These are phyloP conservation scores for Eucalyptus shirleyi DNA, from an alignment of 345 rosid genomes.

Conservation along the genomic window DNA sequence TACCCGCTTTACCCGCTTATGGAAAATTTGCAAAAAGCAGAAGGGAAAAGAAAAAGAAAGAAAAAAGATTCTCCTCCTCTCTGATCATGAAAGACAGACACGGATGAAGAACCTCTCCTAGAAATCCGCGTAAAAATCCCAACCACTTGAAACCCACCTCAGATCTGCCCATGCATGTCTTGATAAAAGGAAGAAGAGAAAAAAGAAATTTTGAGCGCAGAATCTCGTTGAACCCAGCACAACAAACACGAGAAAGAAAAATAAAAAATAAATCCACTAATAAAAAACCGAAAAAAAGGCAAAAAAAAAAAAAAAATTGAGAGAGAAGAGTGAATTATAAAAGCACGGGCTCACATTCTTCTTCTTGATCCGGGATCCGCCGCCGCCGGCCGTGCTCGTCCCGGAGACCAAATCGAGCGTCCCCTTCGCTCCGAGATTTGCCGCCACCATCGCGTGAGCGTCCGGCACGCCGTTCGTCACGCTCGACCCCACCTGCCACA, in stretches of 20 bases:
- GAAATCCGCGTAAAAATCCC: not conserved
- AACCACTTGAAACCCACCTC: not conserved
- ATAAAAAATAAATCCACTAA: not conserved
- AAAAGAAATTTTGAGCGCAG: not conserved
- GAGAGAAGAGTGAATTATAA: not conserved
- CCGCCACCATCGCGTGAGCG: not conserved
- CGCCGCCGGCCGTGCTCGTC: not conserved
- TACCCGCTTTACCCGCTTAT: not conserved
- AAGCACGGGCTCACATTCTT: conserved; percentile 37
- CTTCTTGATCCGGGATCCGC: conserved; percentile 20
- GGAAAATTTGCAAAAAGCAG: not conserved
- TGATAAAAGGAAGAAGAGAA: not conserved
- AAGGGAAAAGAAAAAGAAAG: not conserved
- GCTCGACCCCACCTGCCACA: conserved; percentile 73
- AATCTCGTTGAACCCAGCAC: not conserved
- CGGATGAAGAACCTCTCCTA: not conserved
- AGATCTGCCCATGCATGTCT: not conserved
- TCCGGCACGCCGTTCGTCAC: conserved; percentile 14
- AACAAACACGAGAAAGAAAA: not conserved
- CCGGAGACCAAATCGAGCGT: conserved; percentile 11
- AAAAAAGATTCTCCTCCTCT: not conserved
- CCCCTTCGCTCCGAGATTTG: conserved; percentile 9
- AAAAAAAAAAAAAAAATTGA: not conserved
- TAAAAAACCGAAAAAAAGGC: not conserved
- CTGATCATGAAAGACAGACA: not conserved